Evolutionary conservation across 768 basidiomycete genomes (phyloP).

Genomic region (Porpolomopsis calyptriformis): DNA sequence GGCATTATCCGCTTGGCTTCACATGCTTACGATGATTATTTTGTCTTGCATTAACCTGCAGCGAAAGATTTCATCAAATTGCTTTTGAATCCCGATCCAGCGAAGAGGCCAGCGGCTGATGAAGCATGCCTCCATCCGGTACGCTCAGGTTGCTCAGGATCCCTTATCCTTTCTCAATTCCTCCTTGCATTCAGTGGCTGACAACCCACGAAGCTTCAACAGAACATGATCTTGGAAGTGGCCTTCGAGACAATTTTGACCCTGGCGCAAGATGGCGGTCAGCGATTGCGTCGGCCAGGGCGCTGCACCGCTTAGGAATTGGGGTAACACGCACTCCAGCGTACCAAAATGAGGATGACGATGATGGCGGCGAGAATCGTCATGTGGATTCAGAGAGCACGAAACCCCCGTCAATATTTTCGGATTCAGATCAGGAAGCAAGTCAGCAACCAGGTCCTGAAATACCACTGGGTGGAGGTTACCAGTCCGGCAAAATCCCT

Average conservation of each 20-base stretch:
- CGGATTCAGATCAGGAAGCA: too few relatives aligned
- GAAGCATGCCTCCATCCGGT: slow-evolving; percentile 64
- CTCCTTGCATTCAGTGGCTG: slow-evolving; percentile 46
- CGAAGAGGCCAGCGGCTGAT: slow-evolving; percentile 57
- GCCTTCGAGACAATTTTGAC: slow-evolving; percentile 77
- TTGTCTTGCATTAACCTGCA: slow-evolving; percentile 17
- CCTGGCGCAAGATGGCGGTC: slow-evolving; percentile 62
- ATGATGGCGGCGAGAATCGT: too few relatives aligned
- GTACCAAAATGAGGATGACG: slow-evolving; percentile 24
- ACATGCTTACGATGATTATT: neutral
- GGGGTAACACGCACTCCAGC: slow-evolving; percentile 25
- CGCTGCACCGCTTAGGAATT: slow-evolving; percentile 28
- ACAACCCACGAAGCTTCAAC: slow-evolving; percentile 51
- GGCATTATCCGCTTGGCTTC: too few relatives aligned
- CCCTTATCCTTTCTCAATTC: neutral
- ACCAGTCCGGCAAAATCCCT: too few relatives aligned
- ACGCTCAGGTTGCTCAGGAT: slow-evolving; percentile 15
- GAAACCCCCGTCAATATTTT: too few relatives aligned
- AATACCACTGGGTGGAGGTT: too few relatives aligned
- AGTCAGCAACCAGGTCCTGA: too few relatives aligned
- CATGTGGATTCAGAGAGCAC: too few relatives aligned
- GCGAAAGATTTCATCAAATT: slow-evolving; percentile 77
- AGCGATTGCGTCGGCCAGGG: slow-evolving; percentile 48
- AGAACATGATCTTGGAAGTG: slow-evolving; percentile 63
- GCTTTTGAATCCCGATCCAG: slow-evolving; percentile 63